phyloP scores from a whole-genome alignment of 2,329 filamentous ascomycete species.

The Byssochlamys sp. region DNA sequence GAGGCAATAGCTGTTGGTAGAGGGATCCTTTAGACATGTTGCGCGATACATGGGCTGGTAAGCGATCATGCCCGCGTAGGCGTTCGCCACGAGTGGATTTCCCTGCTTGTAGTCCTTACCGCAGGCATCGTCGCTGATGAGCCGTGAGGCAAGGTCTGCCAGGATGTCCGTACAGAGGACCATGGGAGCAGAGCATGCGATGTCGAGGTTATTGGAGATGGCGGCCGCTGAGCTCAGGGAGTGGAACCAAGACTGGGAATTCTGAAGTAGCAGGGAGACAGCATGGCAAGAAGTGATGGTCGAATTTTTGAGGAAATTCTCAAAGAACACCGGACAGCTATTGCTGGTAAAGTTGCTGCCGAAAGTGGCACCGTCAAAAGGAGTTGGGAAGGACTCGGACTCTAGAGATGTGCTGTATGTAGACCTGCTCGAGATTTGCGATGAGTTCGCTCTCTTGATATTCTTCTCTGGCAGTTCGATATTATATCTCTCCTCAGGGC shows the following conservation, averaged over 20 bases:
- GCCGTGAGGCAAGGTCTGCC: slow-evolving; percentile 52
- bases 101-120: slow-evolving; percentile 56
- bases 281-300: slow-evolving; percentile 69
- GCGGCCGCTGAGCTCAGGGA: slow-evolving; percentile 59
- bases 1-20: slow-evolving; percentile 63
- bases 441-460: neutral
- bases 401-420: neutral
- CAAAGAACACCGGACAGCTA: slow-evolving; percentile 50
- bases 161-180: slow-evolving; percentile 58
- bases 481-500: neutral
- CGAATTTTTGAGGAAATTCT: slow-evolving; percentile 53
- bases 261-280: slow-evolving; percentile 74
- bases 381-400: slow-evolving; percentile 41
- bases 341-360: slow-evolving; percentile 51
- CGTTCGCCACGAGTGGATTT: slow-evolving; percentile 62
- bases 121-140: slow-evolving; percentile 58
- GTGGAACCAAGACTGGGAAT: slow-evolving; percentile 75
- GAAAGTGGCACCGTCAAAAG: slow-evolving; percentile 55
- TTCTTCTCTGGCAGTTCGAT: neutral
- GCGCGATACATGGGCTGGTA: slow-evolving; percentile 73
- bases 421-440: neutral
- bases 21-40: slow-evolving; percentile 63
- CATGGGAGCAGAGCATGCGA: slow-evolving; percentile 61
- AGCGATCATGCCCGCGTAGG: slow-evolving; percentile 64
- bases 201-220: slow-evolving; percentile 69